phyloP scores from a whole-genome alignment of 2,329 filamentous ascomycete species.

The Apiospora malaysiana region DNA sequence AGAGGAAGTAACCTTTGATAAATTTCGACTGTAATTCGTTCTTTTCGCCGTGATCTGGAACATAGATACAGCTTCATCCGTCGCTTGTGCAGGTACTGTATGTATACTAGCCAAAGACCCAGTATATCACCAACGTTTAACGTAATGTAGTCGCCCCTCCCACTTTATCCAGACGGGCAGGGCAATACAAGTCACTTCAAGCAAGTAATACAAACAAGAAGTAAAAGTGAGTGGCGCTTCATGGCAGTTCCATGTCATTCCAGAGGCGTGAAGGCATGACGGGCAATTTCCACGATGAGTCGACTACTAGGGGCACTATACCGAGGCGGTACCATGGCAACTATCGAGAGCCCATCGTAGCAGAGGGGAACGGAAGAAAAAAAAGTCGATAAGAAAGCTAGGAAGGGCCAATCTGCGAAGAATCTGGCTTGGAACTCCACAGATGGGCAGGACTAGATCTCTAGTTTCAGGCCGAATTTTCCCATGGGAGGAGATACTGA shows the following conservation, averaged over 20 bases:
- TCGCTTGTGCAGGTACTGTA: too few species aligned
- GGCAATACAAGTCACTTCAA: too few species aligned
- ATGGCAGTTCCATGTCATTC: neutral
- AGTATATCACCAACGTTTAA: too few species aligned
- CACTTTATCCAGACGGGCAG: too few species aligned
- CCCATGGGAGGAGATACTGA: slow-evolving; percentile 10
- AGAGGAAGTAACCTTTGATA: neutral
- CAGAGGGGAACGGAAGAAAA: neutral
- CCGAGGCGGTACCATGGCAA: neutral
- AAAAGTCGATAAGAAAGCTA: neutral
- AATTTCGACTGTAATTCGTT: neutral
- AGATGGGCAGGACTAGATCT: slow-evolving; percentile 11
- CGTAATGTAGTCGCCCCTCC: neutral
- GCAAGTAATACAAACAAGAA: neutral
- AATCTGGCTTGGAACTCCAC: slow-evolving; percentile 8
- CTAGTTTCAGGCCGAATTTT: slow-evolving; percentile 13
- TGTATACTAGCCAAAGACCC: too few species aligned
- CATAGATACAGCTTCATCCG: too few species aligned
- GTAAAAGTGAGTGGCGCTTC: neutral
- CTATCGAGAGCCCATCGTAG: neutral
- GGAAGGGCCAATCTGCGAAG: slow-evolving; percentile 7
- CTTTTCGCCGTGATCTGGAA: too few species aligned
- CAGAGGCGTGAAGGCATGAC: neutral
- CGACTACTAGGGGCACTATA: neutral
- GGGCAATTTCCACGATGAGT: neutral